Base-by-base conservation (phyloP, 2,329 filamentous ascomycete genomes). In the Hypoxylon sp. region DNA sequence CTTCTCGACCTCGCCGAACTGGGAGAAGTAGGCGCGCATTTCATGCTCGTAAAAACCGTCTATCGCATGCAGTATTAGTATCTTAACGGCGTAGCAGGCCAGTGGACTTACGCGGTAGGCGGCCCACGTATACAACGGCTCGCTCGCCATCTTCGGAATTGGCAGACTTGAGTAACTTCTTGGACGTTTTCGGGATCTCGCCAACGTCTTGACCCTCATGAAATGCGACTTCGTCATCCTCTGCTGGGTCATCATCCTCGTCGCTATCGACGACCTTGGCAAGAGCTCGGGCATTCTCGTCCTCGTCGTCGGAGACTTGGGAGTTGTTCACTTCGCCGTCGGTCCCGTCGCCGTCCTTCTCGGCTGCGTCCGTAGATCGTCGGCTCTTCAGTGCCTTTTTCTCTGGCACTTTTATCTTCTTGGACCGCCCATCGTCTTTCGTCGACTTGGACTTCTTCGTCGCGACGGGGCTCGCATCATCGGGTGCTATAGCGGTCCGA, bases 31-130 rank as follows among this genome's bases (percentile, higher is more conserved):
- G 64, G 88, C 87, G 68, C 86, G 87, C 89, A 99, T 96, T 78
- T 98, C 90, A 70, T 92, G 86, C 79, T 99, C 95, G 82, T 94
- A 98, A 85, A 99, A 99, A 78, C 95, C 91, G 64, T 77, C 73
- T 58, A 69, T 72, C 24, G 72, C 31, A 11, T n/a, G 17, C 17
- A 35, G n/a, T 10, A 29, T 66, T 49, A 60, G 59, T 31, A 35
- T 20, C 20, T 33, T 3, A n/a, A 29, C n/a, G 11, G 15, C 8
- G 23, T 70, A 45, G 27, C 8, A 35, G 3, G 23, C 27, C 23
- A 20, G 18, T 18, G 4, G n/a, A 60, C 66, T 59, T 64, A 69
- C 79, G 77, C 33, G 93, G 93, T 58, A 97, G 88, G 64, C 92
- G 91, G 72, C 91, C 92, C 69, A 99, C 83, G 77, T 97, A 98